These are phyloP conservation scores for Microbotryomycetes sp. DNA, from an alignment of 1,284 basidiomycete species.

Conservation along the genomic window DNA sequence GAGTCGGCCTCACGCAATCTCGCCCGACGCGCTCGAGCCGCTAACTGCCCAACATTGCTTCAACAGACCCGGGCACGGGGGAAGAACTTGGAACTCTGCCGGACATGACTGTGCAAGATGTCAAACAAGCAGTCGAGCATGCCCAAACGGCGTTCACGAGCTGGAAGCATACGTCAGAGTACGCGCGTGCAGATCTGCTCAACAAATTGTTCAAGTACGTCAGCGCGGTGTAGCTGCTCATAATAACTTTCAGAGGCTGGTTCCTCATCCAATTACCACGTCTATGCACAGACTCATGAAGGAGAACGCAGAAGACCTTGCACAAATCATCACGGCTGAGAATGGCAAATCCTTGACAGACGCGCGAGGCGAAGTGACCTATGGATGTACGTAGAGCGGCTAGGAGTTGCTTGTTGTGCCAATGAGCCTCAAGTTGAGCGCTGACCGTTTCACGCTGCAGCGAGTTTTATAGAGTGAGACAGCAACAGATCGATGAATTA, in stretches of 20 bases:
- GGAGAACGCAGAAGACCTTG: constrained; percentile 62
- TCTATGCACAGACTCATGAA: constrained; percentile 18
- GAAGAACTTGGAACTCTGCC: constrained; percentile 73
- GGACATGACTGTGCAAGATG: constrained; percentile 77
- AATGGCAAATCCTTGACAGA: constrained; percentile 84
- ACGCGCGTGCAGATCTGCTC: constrained; percentile 55
- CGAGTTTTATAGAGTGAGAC: constrained; percentile 20
- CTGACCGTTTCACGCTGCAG: not conserved
- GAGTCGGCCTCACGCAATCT: constrained; percentile 37
- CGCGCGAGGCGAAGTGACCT: constrained; percentile 49
- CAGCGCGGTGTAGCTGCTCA: no score
- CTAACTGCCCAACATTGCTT: not conserved
- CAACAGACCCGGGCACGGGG: constrained; percentile 71
- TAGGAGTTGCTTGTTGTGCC: not conserved
- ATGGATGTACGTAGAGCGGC: constrained; percentile 16
- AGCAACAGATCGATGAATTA: no score
- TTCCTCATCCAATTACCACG: no score
- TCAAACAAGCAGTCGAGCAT: constrained; percentile 68
- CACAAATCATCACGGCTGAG: constrained; percentile 60
- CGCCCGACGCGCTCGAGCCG: not conserved
- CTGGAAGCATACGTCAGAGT: constrained; percentile 74
- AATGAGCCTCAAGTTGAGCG: constrained; percentile 25
- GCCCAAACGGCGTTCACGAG: constrained; percentile 66
- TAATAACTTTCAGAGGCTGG: no score
- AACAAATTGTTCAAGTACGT: constrained; percentile 33